Evolutionary conservation across 768 basidiomycete genomes (phyloP), one percentile per base, ranked within the genome.

Genomic region (Epithele typhae): DNA sequence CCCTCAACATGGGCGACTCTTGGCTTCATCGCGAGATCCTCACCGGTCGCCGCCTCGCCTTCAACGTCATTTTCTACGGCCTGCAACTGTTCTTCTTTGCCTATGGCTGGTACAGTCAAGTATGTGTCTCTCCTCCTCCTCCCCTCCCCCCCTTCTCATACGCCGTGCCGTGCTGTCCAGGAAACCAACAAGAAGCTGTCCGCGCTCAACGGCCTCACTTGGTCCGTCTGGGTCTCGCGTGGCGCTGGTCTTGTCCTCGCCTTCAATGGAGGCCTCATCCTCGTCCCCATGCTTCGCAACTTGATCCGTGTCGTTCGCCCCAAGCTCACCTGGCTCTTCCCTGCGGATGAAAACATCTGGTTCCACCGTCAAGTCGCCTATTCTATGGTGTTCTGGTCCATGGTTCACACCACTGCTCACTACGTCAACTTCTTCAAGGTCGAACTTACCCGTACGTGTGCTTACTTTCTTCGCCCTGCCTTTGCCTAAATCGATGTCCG

Each of bases 351-450:
- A 71, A 91, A 90, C 56, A 86, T 95, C 60, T 94, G 92, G 93
- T 92, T 88, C 75, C 92, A 96, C 66, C 75, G 91, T 47, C 92
- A 94, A 61, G 88, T 95, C 36, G 93, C 93, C 15, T 97, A 96
- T 65, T 88, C 87, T 6, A 83, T 94, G 79, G 84, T 90, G 3
- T 93, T 95, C 71, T 94, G 87, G 85, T 70, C 87, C 8, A 84
- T 91, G 77, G 84, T 95, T 0, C 93, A 97, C 67, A 87, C 88
- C 5, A 94, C 92, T 4, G 87, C 91, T 8, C 93, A 95, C 68
- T 95, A 92, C 58, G 82, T 91, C 69, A 94, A 93, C 67, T 93
- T 92, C 62, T 80, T 92, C 71, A 92, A 90, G 52, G 84, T 97
- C 60, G 92, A 95, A 64, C 78, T 78, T 46, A 83, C 84, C 27